Conservation (phyloP, 441 rosid species). For the Syzygium malaccense region DNA sequence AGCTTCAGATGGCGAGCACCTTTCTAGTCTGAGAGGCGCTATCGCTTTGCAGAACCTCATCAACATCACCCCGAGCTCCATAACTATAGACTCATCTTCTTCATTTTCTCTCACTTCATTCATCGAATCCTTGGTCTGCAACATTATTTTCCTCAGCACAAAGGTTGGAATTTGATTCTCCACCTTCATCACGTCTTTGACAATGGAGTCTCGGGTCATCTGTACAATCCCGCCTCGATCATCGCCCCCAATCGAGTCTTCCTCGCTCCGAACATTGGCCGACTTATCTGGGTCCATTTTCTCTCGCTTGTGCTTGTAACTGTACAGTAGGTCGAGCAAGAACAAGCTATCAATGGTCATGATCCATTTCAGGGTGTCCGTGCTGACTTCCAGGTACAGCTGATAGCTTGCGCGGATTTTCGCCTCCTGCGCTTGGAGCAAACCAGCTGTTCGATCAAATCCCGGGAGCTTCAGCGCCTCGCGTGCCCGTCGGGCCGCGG, state of each 20-base stretch:
- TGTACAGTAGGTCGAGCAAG: neutral
- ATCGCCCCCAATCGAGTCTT: neutral
- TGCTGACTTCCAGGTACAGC: neutral
- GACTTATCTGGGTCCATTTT: neutral
- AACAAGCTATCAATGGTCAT: neutral
- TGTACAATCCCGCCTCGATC: neutral
- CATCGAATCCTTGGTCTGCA: neutral
- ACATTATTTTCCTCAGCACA: neutral
- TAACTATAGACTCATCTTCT: neutral
- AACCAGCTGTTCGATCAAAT: accelerated
- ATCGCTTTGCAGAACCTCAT: neutral
- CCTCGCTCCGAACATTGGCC: neutral
- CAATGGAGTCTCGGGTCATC: neutral
- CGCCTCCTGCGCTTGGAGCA: neutral
- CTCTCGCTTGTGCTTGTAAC: neutral
- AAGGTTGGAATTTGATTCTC: neutral
- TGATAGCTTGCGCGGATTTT: neutral
- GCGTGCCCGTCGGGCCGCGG: neutral
- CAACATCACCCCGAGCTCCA: neutral
- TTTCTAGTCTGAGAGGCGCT: neutral
- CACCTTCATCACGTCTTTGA: neutral
- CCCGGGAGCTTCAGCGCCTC: neutral
- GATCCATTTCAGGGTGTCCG: neutral
- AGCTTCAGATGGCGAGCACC: neutral
- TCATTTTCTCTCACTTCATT: neutral